A percentile compares a stretch with the other conserved stretches of the same genome.
Evolutionary conservation across 106 monocot genomes (phyloP).

Genomic region (Platanthera guangdongensis): DNA sequence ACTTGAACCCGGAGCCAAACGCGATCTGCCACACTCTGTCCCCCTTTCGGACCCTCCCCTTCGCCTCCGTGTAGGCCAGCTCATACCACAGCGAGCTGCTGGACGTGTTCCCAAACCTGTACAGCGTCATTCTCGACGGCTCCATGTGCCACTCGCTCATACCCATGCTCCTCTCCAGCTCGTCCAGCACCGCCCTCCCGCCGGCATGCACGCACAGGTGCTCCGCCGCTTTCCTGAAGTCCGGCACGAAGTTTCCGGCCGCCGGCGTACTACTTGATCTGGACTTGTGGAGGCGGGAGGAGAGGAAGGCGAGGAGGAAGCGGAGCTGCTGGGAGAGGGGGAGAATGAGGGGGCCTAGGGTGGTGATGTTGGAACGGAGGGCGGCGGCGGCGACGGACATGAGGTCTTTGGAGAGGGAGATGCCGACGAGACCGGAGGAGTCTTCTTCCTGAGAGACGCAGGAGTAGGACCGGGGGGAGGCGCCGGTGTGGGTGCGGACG

Average conservation of each 20-base stretch:
- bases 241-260: not conserved
- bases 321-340: constrained; percentile 15
- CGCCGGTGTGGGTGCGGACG: constrained; percentile 12
- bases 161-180: constrained; percentile 20
- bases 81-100: constrained; percentile 20
- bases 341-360: constrained; percentile 9
- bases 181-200: constrained; percentile 71
- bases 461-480: constrained; percentile 6
- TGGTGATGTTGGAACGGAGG: constrained; percentile 5
- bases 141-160: constrained; percentile 10
- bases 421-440: not conserved
- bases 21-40: constrained; percentile 17
- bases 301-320: constrained; percentile 4
- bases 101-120: constrained; percentile 15
- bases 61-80: constrained; percentile 10
- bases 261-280: too few species aligned
- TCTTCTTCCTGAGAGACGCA: constrained; percentile 10
- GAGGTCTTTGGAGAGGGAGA: constrained; percentile 11
- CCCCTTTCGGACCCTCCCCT: constrained; percentile 6
- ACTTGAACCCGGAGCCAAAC: constrained; percentile 12
- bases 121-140: constrained; percentile 20
- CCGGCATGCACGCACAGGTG: constrained; percentile 94
- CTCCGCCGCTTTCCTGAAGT: constrained; percentile 36
- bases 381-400: constrained; percentile 14
- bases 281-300: not conserved